phyloP scores from a whole-genome alignment of 2,329 filamentous ascomycete genomes.

The Aspergillus sp. region DNA sequence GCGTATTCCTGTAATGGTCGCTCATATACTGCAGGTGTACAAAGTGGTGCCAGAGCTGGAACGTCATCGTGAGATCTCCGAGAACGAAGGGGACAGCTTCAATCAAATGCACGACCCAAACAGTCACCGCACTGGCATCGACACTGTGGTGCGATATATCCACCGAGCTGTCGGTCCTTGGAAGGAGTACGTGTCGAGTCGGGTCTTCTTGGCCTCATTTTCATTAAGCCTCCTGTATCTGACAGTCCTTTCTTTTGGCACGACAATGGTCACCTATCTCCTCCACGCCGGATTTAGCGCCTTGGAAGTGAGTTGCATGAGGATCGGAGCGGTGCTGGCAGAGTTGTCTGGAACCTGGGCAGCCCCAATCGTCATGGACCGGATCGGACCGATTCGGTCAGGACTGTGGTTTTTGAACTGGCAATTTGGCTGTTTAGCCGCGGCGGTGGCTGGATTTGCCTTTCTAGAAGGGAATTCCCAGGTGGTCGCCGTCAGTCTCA shows the following conservation, averaged over 20 bases:
- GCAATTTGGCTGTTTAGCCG: constrained; percentile 59
- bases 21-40: constrained; percentile 14
- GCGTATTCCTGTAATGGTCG: background rate
- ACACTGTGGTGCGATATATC: constrained; percentile 2
- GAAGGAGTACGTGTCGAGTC: constrained; percentile 25
- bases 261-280: constrained; percentile 56
- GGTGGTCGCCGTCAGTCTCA: constrained; percentile 48
- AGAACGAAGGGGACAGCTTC: background rate
- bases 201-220: constrained; percentile 46
- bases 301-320: constrained; percentile 46
- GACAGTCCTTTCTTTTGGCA: constrained; percentile 54
- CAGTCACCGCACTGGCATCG: constrained; percentile 26
- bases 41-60: constrained; percentile 18
- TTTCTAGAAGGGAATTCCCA: constrained; percentile 22
- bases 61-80: background rate
- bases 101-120: background rate
- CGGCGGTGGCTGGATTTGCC: constrained; percentile 46
- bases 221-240: constrained; percentile 53
- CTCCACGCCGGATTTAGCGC: constrained; percentile 50
- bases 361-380: constrained; percentile 49
- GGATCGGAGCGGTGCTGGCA: constrained; percentile 48
- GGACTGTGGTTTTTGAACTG: constrained; percentile 70
- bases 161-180: constrained; percentile 17
- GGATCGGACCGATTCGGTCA: constrained; percentile 58
- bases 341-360: constrained; percentile 55